A percentile compares a stretch with the other conserved stretches of the same genome.
Conservation (phyloP, 106 monocot genomes). For the Dioscorea alata region DNA sequence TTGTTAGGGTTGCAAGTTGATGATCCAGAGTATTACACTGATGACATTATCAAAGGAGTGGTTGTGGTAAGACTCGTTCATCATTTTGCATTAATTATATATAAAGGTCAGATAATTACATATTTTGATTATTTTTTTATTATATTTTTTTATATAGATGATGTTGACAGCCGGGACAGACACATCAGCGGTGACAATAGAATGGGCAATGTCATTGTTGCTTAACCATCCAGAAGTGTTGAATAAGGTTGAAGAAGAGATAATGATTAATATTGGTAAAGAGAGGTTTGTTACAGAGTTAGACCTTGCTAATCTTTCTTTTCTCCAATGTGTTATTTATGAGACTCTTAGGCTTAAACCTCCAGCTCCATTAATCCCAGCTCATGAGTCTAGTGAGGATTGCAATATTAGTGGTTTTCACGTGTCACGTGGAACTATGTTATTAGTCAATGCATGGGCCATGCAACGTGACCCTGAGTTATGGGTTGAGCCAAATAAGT, state of each 20-base stretch:
- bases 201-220: constrained; percentile 25
- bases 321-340: not conserved
- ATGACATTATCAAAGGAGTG: constrained; percentile 38
- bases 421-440: constrained; percentile 24
- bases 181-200: constrained; percentile 9
- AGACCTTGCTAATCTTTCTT: constrained; percentile 1
- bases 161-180: constrained; percentile 19
- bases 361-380: constrained; percentile 7
- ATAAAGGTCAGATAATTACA: too few relatives aligned
- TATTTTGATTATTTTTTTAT: not conserved
- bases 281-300: not conserved
- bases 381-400: constrained; percentile 21
- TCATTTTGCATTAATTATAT: too few relatives aligned
- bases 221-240: not conserved
- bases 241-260: not conserved
- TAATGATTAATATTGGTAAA: not conserved
- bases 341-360: constrained; percentile 18
- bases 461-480: constrained; percentile 26
- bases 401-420: constrained; percentile 14
- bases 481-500: constrained; percentile 22
- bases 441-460: constrained; percentile 18
- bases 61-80: constrained; percentile 18
- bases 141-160: not conserved
- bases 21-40: constrained; percentile 29
- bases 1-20: constrained; percentile 21